Evolutionary conservation across 2,329 filamentous ascomycete genomes (phyloP).

Genomic region (Aspergillus candidus): DNA sequence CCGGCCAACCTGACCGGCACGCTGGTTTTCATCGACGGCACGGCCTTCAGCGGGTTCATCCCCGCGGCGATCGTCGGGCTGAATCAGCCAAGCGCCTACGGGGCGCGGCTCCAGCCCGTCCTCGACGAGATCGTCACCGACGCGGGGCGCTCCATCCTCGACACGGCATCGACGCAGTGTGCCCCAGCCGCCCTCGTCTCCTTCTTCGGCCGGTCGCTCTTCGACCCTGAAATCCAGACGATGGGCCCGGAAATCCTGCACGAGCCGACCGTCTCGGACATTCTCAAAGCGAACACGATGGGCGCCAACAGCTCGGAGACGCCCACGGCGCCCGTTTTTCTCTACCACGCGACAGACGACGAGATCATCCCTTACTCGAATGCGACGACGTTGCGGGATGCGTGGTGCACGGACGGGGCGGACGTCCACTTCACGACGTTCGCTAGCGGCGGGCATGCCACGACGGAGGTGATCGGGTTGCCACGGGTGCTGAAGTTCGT

Average conservation of each 20-base stretch:
- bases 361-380: slow-evolving; percentile 22
- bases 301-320: slow-evolving; percentile 17
- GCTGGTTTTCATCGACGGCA: slow-evolving; percentile 17
- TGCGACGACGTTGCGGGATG: slow-evolving; percentile 14
- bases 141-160: slow-evolving; percentile 11
- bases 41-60: slow-evolving; percentile 20
- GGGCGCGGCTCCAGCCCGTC: slow-evolving; percentile 15
- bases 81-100: slow-evolving; percentile 20
- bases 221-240: slow-evolving; percentile 17
- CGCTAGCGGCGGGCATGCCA: slow-evolving; percentile 18
- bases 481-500: slow-evolving; percentile 18
- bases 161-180: slow-evolving; percentile 14
- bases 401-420: slow-evolving; percentile 19
- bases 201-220: slow-evolving; percentile 17
- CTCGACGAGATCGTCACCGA: slow-evolving; percentile 17
- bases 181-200: slow-evolving; percentile 11
- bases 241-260: slow-evolving; percentile 3
- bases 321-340: slow-evolving; percentile 20
- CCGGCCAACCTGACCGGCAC: slow-evolving; percentile 23
- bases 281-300: slow-evolving; percentile 7
- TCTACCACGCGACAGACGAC: slow-evolving; percentile 22
- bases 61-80: slow-evolving; percentile 21
- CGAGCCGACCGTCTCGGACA: too few relatives aligned
- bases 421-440: slow-evolving; percentile 22
- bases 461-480: slow-evolving; percentile 18